phyloP scores from a whole-genome alignment of 352 stramenopile genomes.

The Pythium grandisporangium region DNA sequence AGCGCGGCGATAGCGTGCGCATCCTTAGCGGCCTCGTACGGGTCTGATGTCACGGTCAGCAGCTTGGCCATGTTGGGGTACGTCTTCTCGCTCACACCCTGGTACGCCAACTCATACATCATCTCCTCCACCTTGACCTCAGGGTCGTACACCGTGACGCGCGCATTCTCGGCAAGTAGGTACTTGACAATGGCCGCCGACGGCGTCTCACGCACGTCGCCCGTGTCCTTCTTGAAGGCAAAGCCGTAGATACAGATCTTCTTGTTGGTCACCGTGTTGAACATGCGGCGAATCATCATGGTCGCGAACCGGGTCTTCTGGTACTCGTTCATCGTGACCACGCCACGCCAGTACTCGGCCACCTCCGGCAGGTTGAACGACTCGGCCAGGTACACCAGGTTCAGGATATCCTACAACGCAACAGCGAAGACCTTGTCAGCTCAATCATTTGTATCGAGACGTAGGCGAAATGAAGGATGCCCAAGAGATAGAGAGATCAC shows the following conservation, averaged over 20 bases:
- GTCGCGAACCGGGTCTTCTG: constrained; percentile 99
- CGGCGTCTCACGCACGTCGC: constrained; percentile 97
- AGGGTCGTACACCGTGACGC: constrained; percentile 97
- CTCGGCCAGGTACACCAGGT: constrained; percentile 99
- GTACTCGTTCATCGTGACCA: constrained; percentile 99
- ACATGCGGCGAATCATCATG: constrained; percentile 98
- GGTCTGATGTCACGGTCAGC: constrained; percentile 59
- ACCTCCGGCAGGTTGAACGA: constrained; percentile 97
- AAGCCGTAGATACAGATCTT: constrained; percentile 99
- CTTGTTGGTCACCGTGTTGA: constrained; percentile 99
- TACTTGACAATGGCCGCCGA: constrained; percentile 96
- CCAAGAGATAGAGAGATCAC: constrained; percentile 3
- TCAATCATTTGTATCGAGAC: neutral
- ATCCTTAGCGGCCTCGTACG: constrained; percentile 90
- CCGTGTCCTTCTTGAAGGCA: constrained; percentile 99
- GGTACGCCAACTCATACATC: constrained; percentile 69
- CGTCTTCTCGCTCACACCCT: constrained; percentile 87
- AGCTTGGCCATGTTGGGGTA: constrained; percentile 87
- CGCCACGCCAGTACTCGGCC: constrained; percentile 98
- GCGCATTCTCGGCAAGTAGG: constrained; percentile 93
- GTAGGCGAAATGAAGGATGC: neutral
- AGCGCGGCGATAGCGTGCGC: constrained; percentile 92
- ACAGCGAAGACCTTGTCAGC: neutral
- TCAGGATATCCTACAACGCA: constrained; percentile 92
- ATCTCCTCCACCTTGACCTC: constrained; percentile 96